These are phyloP conservation scores for Paecilomyces niveus DNA, from an alignment of 2,329 filamentous ascomycete genomes.

Conservation along the genomic window DNA sequence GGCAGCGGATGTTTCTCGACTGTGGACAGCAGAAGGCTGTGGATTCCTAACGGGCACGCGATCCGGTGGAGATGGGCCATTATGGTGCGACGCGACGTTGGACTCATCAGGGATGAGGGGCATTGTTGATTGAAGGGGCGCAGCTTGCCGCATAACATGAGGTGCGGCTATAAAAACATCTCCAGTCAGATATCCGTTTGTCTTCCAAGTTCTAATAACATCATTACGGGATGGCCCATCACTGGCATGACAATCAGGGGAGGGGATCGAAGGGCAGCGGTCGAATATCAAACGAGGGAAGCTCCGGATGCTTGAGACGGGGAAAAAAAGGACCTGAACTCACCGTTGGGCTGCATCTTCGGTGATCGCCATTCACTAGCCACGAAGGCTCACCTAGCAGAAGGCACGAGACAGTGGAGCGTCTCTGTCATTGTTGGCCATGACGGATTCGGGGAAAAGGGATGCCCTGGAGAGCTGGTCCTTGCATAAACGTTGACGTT, in stretches of 20 bases:
- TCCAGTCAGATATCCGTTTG: neutral
- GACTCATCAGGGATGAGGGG: slow-evolving; percentile 36
- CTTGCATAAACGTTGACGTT: neutral
- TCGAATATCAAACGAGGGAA: neutral
- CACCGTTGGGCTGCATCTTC: slow-evolving; percentile 9
- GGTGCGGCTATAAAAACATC: slow-evolving; percentile 23
- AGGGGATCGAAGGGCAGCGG: neutral
- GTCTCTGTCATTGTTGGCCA: neutral
- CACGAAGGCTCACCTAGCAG: neutral
- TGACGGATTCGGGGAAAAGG: neutral
- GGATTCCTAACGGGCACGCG: slow-evolving; percentile 29
- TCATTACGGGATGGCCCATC: neutral
- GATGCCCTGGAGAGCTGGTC: neutral
- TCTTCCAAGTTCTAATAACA: neutral
- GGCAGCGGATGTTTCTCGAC: slow-evolving; percentile 36
- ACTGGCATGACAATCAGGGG: neutral
- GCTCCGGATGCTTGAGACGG: neutral
- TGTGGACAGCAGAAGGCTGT: slow-evolving; percentile 32
- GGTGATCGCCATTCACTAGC: slow-evolving; percentile 1
- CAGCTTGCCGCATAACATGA: slow-evolving; percentile 30
- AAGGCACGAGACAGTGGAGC: neutral
- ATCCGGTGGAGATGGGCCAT: slow-evolving; percentile 29
- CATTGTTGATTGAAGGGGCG: slow-evolving; percentile 31
- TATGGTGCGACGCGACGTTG: slow-evolving; percentile 29
- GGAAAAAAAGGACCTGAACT: slow-evolving; percentile 3